Evolutionary conservation across 768 basidiomycete genomes (phyloP), one percentile per base, ranked within the genome.

Genomic region (Leccinum pellstonianum): DNA sequence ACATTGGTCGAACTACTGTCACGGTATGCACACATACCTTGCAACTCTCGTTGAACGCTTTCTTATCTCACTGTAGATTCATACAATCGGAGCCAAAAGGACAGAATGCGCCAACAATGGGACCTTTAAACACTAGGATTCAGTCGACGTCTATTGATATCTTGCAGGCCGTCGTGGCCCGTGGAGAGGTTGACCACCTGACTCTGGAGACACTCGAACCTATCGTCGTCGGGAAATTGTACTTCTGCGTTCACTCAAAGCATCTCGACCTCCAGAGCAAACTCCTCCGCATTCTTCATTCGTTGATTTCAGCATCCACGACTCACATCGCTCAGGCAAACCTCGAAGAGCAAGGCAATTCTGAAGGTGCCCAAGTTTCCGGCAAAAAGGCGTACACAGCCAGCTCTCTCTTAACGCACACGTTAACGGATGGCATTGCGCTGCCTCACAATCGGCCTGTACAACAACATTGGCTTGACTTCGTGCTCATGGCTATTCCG

Each of bases 401-500:
- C 53, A 91, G 88, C 66, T 83, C 90, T 0, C 81, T 93, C 47
- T 74, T 97, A 27, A 81, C 89, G 0, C 90, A 90, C 64, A 86
- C 89, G 0, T 77, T 98, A 21, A 78, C 89, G 17, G 92, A 96
- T 68, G 96, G 92, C 3, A 85, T 98, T 51, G 77, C 86, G 11
- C 71, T 78, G 5, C 76, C 80, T 10, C 74, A 81, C 31, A 97
- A 96, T 74, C 84, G 87, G 29, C 81, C 93, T 1, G 82, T 96
- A 25, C 73, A 96, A 31, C 95, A 97, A 68, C 93, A 97, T 66
- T 98, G 96, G 96, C 80, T 98, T 27, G 96, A 98, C 70, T 98
- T 99, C 71, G 81, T 98, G 60, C 81, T 96, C 56, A 91, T 92
- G 86, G 91, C 93, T 1, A 77, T 95, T 17, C 87, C 93, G 4